Evolutionary conservation across 139 green algal genomes (phyloP).

Genomic region (Deuterostichococcus epilithicus): DNA sequence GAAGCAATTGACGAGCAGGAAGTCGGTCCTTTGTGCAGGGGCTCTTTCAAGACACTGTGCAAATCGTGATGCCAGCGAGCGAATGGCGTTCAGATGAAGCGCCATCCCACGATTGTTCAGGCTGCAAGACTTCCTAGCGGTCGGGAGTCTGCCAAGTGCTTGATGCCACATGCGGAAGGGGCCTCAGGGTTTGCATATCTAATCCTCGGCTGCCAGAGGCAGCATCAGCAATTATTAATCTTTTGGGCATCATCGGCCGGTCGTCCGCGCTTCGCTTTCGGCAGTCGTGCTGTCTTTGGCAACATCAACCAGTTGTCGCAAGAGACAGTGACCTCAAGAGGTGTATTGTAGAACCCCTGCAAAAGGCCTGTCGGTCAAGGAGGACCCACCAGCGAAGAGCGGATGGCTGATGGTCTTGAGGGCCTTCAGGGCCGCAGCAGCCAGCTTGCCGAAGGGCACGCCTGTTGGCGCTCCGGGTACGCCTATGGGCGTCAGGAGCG

Average conservation of each 20-base stretch:
- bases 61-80: too few species aligned
- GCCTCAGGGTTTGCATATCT: background rate
- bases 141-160: too few species aligned
- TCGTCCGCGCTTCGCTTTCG: background rate
- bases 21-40: too few species aligned
- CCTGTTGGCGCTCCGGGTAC: too few species aligned
- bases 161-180: too few species aligned
- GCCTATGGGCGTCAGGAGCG: constrained; percentile 1
- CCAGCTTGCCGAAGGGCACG: background rate
- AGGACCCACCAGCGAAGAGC: background rate
- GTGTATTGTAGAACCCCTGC: too few species aligned
- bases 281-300: background rate
- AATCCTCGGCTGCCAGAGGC: background rate
- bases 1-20: too few species aligned
- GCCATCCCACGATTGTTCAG: too few species aligned
- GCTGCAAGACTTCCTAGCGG: too few species aligned
- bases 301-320: background rate
- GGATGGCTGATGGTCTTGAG: background rate
- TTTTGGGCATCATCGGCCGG: background rate
- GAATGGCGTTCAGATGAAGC: too few species aligned
- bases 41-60: too few species aligned
- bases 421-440: background rate
- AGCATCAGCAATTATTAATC: constrained; percentile 1
- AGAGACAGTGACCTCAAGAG: too few species aligned
- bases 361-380: background rate